Evolutionary conservation across 1,284 basidiomycete genomes (phyloP).

Genomic region (Lentinula novae-zelandiae): DNA sequence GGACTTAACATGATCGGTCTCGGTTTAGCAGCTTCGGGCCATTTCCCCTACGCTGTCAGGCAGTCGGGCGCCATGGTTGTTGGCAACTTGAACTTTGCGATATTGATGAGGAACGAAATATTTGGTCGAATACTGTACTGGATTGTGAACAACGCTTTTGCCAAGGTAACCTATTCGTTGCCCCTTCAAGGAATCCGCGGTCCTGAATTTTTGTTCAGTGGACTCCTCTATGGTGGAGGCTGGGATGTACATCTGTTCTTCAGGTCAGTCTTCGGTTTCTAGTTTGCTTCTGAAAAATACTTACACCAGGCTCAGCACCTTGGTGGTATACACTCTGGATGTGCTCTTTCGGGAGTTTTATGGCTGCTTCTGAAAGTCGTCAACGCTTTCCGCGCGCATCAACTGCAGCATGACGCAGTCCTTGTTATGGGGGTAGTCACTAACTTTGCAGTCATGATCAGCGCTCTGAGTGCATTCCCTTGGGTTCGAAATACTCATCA

Average conservation of each 20-base stretch:
- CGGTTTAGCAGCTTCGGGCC: slow-evolving; percentile 56
- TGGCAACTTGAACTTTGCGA: slow-evolving; percentile 48
- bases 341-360: slow-evolving; percentile 59
- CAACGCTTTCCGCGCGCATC: slow-evolving; percentile 44
- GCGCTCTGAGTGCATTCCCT: slow-evolving; percentile 60
- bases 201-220: slow-evolving; percentile 38
- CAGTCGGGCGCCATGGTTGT: slow-evolving; percentile 63
- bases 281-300: slow-evolving; percentile 6
- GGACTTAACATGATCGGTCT: slow-evolving; percentile 58
- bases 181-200: slow-evolving; percentile 3
- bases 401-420: slow-evolving; percentile 48
- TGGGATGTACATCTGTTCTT: slow-evolving; percentile 66
- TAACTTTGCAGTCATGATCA: slow-evolving; percentile 49
- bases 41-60: slow-evolving; percentile 57
- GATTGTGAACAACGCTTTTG: slow-evolving; percentile 51
- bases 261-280: slow-evolving; percentile 37
- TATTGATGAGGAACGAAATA: slow-evolving; percentile 51
- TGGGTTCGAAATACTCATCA: slow-evolving; percentile 75
- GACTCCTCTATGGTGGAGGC: slow-evolving; percentile 66
- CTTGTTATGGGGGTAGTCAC: slow-evolving; percentile 58
- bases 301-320: slow-evolving; percentile 47
- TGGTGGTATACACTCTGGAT: slow-evolving; percentile 74
- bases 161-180: slow-evolving; percentile 44
- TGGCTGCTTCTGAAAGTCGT: slow-evolving; percentile 65
- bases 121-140: slow-evolving; percentile 55